These are phyloP conservation scores for Amanita polypyramis DNA, from an alignment of 768 basidiomycete species.

Conservation along the genomic window DNA sequence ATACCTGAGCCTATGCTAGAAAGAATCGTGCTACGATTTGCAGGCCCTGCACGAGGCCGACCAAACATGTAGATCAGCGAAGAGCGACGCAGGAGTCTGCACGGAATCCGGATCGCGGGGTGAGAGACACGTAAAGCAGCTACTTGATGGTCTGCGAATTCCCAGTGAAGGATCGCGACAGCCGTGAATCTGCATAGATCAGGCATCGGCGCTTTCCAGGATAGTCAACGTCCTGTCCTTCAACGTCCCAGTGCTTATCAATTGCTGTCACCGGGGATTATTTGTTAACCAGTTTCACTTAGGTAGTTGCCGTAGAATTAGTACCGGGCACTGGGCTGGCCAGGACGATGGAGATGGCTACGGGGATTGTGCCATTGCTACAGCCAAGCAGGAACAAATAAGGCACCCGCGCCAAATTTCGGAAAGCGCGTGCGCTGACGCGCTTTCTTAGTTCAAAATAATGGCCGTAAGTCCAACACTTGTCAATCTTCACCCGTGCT, in stretches of 20 bases:
- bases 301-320: too few species aligned
- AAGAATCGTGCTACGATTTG: background rate
- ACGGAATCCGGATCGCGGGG: background rate
- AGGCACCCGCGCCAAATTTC: background rate
- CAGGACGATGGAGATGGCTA: too few species aligned
- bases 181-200: slow-evolving; percentile 1
- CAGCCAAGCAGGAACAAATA: slow-evolving; percentile 4
- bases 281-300: background rate
- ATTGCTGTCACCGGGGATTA: background rate
- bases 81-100: background rate
- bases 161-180: slow-evolving; percentile 3
- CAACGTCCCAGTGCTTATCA: background rate
- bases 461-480: slow-evolving; percentile 1
- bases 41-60: background rate
- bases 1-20: too few species aligned
- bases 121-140: background rate
- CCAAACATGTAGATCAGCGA: background rate
- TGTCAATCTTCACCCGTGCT: background rate
- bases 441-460: background rate
- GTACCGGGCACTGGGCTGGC: too few species aligned
- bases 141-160: slow-evolving; percentile 3
- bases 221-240: slow-evolving; percentile 1
- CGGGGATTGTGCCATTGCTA: too few species aligned
- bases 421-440: background rate
- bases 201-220: background rate